These are phyloP conservation scores for Scopulariopsis brevicaulis DNA, from an alignment of 2,329 filamentous ascomycete genomes.

Conservation along the genomic window DNA sequence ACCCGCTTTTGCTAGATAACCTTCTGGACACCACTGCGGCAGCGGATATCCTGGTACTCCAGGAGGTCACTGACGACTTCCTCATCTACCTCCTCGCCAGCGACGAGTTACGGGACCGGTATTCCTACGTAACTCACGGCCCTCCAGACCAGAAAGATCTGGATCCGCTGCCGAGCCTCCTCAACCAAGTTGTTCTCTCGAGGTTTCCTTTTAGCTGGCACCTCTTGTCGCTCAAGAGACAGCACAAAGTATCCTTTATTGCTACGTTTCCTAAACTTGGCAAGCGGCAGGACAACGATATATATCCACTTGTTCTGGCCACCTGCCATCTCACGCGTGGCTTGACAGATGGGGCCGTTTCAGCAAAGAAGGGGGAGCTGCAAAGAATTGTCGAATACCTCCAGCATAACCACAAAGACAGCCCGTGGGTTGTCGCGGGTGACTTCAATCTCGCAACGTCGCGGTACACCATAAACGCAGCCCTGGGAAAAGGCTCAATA, in stretches of 20 bases:
- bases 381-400: conserved; percentile 36
- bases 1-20: conserved; percentile 29
- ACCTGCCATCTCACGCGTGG: conserved; percentile 52
- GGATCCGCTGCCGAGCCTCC: conserved; percentile 44
- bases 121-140: conserved; percentile 45
- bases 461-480: conserved; percentile 37
- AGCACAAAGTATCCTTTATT: conserved; percentile 47
- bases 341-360: conserved; percentile 44
- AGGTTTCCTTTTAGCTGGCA: conserved; percentile 43
- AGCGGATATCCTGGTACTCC: conserved; percentile 39
- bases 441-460: conserved; percentile 57
- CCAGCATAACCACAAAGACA: conserved; percentile 20
- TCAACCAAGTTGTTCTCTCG: conserved; percentile 51
- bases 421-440: conserved; percentile 46
- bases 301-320: conserved; percentile 30
- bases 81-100: conserved; percentile 41
- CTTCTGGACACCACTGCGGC: conserved; percentile 27
- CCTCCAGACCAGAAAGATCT: conserved; percentile 38
- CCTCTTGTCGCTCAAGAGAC: conserved; percentile 36
- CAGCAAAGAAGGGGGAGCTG: conserved; percentile 44
- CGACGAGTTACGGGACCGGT: conserved; percentile 29
- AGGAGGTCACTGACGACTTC: conserved; percentile 56
- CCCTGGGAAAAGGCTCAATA: conserved; percentile 40
- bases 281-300: background rate
- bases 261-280: conserved; percentile 21